Conservation (phyloP, 2,329 filamentous ascomycete genomes). For the Penicillium sp. region DNA sequence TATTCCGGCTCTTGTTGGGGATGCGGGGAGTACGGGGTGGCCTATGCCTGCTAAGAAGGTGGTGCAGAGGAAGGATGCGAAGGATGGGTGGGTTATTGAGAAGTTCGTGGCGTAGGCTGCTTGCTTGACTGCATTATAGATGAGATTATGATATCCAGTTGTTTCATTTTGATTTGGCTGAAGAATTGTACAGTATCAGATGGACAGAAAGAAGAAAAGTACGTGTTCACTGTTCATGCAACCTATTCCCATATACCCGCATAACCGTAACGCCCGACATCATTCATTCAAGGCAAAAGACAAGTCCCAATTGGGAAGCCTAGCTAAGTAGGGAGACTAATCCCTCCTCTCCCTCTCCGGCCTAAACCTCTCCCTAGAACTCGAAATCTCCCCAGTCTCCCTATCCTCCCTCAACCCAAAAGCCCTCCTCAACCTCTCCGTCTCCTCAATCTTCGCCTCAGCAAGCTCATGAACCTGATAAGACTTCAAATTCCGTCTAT, state of each 20-base stretch:
- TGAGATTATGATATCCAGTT: conserved; percentile 25
- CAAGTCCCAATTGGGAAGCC: too few species aligned
- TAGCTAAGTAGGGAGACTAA: background rate
- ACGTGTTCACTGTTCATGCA: conserved; percentile 6
- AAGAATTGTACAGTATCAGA: background rate
- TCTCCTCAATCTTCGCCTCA: conserved; percentile 94
- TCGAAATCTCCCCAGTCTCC: conserved; percentile 65
- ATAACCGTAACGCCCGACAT: background rate
- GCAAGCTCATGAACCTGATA: conserved; percentile 97
- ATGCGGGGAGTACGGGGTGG: conserved; percentile 68
- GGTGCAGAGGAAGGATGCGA: conserved; percentile 68
- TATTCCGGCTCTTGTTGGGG: conserved; percentile 71
- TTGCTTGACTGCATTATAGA: conserved; percentile 18
- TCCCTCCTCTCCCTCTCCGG: conserved; percentile 20
- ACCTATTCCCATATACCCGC: background rate
- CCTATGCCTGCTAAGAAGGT: conserved; percentile 81
- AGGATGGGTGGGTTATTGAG: conserved; percentile 71
- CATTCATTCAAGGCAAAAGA: background rate
- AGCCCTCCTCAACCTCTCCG: conserved; percentile 78
- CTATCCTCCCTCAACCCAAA: conserved; percentile 86
- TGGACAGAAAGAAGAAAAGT: background rate
- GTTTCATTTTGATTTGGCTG: background rate
- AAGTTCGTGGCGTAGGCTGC: conserved; percentile 40
- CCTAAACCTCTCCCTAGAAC: conserved; percentile 9
- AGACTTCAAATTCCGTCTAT: conserved; percentile 64